Conservation (phyloP, 2,329 filamentous ascomycete species). For the Hortaea sp. region DNA sequence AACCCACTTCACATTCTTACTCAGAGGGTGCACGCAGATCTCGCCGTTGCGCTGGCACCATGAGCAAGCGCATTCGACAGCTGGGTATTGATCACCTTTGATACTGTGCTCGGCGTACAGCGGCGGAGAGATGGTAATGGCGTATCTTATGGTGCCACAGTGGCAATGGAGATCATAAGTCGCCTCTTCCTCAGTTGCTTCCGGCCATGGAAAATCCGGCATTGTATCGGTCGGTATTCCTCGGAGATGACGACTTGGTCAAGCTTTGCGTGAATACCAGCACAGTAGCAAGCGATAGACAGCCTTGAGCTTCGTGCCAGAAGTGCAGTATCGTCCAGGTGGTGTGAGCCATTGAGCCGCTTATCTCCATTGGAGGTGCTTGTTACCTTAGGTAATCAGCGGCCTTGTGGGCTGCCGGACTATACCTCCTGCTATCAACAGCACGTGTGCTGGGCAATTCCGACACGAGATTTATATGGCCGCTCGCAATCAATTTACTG, state of each 20-base stretch:
- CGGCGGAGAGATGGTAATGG: constrained; percentile 17
- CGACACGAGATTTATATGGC: no score
- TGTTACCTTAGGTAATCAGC: no score
- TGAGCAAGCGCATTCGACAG: constrained; percentile 16
- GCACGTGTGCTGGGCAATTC: no score
- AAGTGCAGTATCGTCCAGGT: no score
- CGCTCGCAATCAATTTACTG: no score
- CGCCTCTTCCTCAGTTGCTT: constrained; percentile 5
- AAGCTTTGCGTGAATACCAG: no score
- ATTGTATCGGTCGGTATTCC: neutral
- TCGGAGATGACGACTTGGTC: neutral
- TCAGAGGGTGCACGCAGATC: constrained; percentile 12
- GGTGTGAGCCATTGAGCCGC: no score
- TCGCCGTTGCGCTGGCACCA: constrained; percentile 15
- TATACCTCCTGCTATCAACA: no score
- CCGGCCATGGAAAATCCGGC: constrained; percentile 2
- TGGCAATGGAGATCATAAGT: constrained; percentile 20
- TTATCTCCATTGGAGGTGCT: no score
- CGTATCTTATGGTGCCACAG: constrained; percentile 18
- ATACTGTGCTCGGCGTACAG: constrained; percentile 7
- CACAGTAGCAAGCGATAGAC: no score
- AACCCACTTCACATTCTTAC: constrained; percentile 11
- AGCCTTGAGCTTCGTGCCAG: no score
- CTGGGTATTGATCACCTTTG: constrained; percentile 10
- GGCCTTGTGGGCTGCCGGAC: no score